Percentiles rank a stretch among this genome's conserved stretches.
phyloP scores from a whole-genome alignment of 139 green algal species.

The Chlorella vulgaris region DNA sequence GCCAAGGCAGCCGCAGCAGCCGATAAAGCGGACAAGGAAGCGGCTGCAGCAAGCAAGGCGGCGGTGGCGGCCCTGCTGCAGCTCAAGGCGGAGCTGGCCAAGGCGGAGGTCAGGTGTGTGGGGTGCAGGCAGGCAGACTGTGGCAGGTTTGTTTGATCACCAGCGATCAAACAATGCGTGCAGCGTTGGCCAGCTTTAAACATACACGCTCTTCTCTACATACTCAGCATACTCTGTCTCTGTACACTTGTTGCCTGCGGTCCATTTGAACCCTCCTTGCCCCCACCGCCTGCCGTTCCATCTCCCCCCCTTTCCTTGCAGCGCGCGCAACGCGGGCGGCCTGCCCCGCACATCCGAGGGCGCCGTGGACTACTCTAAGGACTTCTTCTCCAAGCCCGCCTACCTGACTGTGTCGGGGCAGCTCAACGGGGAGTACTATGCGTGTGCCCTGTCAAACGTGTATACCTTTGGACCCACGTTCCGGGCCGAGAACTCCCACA shows the following conservation, averaged over 20 bases:
- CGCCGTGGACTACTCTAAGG: slow-evolving; percentile 85
- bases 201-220: too few species aligned
- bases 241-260: too few species aligned
- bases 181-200: too few species aligned
- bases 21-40: slow-evolving; percentile 31
- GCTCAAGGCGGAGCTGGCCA: slow-evolving; percentile 73
- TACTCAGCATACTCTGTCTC: too few species aligned
- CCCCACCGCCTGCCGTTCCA: too few species aligned
- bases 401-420: slow-evolving; percentile 97
- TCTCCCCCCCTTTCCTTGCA: slow-evolving; percentile 12
- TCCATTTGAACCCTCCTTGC: too few species aligned
- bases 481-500: slow-evolving; percentile 94
- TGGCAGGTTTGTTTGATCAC: not conserved
- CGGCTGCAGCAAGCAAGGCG: slow-evolving; percentile 33
- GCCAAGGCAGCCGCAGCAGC: slow-evolving; percentile 67
- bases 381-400: slow-evolving; percentile 94
- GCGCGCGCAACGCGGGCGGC: slow-evolving; percentile 47
- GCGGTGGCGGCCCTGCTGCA: slow-evolving; percentile 56
- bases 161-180: too few species aligned
- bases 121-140: not conserved
- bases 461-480: slow-evolving; percentile 97
- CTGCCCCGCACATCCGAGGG: slow-evolving; percentile 51
- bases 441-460: slow-evolving; percentile 85
- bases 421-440: slow-evolving; percentile 89
- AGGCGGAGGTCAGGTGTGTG: slow-evolving; percentile 64